Evolutionary conservation across 441 rosid genomes (phyloP), one percentile per base, ranked within the genome.

Genomic region (Adansonia gregorii): DNA sequence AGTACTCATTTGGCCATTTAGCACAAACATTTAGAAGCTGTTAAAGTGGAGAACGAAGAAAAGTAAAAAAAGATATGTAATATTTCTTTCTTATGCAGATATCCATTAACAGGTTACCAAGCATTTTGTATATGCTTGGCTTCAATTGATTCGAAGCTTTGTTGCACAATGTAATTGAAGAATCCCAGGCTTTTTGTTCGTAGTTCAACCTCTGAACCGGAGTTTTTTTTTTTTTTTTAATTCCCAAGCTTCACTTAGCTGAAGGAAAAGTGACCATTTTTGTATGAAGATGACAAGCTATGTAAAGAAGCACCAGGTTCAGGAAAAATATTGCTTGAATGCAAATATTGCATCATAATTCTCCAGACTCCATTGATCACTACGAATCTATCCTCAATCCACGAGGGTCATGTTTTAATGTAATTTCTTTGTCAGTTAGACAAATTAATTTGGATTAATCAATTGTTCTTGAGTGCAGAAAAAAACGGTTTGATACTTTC

Each of bases 41-140:
- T 55, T 55, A 7, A 2, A 19, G 22, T 43, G 8, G 4, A 63
- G 56, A 67, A 22, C 2, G 10, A 66, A 8, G n/a, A 4, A 54
- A 70, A 31, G 17, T 10, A 27, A 72, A 64, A 14, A 1, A 27
- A 27, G 24, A 8, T 66, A 68, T 17, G 27, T 59, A 45, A 41
- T 46, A 31, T 20, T 51, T 0, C 8, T 11, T 75, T 35, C n/a
- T 69, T 59, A 14, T 83, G 84, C 94, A 94, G 98, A 86, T 86
- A 89, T 82, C 99, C 98, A 9, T 83, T 91, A 66, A 89, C 96
- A 4, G 98, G 95, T 66, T 95, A 88, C 83, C 98, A 93, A 80
- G 94, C 99, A 64, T 91, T 95, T 82, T 89, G 92, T 87, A 92
- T 92, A 67, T 90, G 99, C 81, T 88, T 93, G 86, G 94, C 97